A percentile compares a stretch with the other conserved stretches of the same genome.
phyloP scores from a whole-genome alignment of 352 stramenopile genomes.

The Globisporangium apiculatum region DNA sequence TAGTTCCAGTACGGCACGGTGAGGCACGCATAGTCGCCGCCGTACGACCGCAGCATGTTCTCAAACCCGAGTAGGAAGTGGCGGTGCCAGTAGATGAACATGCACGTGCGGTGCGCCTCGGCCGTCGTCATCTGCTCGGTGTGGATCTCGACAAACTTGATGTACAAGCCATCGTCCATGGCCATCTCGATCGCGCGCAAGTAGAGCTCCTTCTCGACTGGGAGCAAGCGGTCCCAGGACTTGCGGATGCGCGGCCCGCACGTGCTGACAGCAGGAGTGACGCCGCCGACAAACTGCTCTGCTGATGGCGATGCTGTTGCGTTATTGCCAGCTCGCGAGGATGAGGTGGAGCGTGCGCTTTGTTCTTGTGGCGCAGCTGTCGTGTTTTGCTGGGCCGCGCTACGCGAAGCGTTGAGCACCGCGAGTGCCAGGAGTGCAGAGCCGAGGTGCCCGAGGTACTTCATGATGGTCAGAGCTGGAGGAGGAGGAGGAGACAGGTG shows the following conservation, averaged over 20 bases:
- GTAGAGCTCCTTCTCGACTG: conserved; percentile 66
- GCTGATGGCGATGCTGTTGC: neutral
- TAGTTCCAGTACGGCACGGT: conserved; percentile 88
- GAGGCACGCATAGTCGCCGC: conserved; percentile 75
- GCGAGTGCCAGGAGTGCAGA: neutral
- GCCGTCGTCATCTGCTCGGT: conserved; percentile 75
- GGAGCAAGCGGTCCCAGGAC: conserved; percentile 59
- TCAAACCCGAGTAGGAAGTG: conserved; percentile 75
- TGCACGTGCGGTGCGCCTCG: conserved; percentile 82
- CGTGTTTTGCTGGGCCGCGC: conserved; percentile 7
- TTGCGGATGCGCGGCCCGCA: conserved; percentile 74
- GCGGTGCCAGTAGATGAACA: conserved; percentile 88
- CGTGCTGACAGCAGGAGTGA: neutral
- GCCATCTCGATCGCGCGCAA: conserved; percentile 55
- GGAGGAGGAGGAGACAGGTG: too few relatives aligned
- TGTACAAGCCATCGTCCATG: conserved; percentile 82
- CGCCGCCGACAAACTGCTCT: conserved; percentile 7
- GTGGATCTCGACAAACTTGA: conserved; percentile 86
- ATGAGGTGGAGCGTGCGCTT: neutral
- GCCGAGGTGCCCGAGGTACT: conserved; percentile 1
- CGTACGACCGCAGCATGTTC: conserved; percentile 79
- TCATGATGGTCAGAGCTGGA: conserved; percentile 3
- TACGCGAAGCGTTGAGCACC: neutral
- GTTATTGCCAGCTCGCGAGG: neutral
- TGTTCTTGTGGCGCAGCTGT: neutral